Evolutionary conservation across 2,329 filamentous ascomycete species (phyloP).

Genomic region (Exophiala aquamarina): DNA sequence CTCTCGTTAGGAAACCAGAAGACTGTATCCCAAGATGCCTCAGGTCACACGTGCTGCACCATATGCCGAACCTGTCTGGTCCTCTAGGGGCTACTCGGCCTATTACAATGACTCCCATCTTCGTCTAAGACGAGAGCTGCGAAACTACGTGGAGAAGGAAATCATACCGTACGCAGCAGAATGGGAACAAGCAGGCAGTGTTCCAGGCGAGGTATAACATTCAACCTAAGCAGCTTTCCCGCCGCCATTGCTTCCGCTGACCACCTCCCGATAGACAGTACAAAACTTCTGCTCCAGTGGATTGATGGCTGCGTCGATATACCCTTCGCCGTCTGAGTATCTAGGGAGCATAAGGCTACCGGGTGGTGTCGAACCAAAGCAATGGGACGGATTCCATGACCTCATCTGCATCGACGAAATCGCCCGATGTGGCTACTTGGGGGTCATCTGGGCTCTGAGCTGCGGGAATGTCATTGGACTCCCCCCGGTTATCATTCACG

Average conservation of each 20-base stretch:
- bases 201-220: slow-evolving; percentile 36
- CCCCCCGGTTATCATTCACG: slow-evolving; percentile 33
- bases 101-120: slow-evolving; percentile 66
- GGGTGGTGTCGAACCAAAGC: slow-evolving; percentile 28
- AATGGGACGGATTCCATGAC: slow-evolving; percentile 39
- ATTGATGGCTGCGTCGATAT: slow-evolving; percentile 13
- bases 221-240: neutral
- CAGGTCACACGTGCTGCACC: slow-evolving; percentile 23
- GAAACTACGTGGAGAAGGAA: slow-evolving; percentile 59
- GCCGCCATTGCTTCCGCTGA: neutral
- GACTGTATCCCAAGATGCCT: neutral
- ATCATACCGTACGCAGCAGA: slow-evolving; percentile 60
- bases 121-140: slow-evolving; percentile 54
- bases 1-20: too few species aligned
- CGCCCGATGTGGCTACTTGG: slow-evolving; percentile 34
- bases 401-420: slow-evolving; percentile 38
- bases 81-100: slow-evolving; percentile 46
- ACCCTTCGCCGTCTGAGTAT: slow-evolving; percentile 2
- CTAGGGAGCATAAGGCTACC: slow-evolving; percentile 20
- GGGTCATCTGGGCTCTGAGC: slow-evolving; percentile 32
- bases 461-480: slow-evolving; percentile 34
- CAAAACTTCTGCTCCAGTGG: neutral
- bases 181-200: slow-evolving; percentile 61
- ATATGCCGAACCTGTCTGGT: slow-evolving; percentile 43
- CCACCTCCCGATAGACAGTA: neutral